A percentile compares a stretch with the other conserved stretches of the same genome.
Evolutionary conservation across 2,329 filamentous ascomycete genomes (phyloP).

Genomic region (Elsinoe fawcettii): DNA sequence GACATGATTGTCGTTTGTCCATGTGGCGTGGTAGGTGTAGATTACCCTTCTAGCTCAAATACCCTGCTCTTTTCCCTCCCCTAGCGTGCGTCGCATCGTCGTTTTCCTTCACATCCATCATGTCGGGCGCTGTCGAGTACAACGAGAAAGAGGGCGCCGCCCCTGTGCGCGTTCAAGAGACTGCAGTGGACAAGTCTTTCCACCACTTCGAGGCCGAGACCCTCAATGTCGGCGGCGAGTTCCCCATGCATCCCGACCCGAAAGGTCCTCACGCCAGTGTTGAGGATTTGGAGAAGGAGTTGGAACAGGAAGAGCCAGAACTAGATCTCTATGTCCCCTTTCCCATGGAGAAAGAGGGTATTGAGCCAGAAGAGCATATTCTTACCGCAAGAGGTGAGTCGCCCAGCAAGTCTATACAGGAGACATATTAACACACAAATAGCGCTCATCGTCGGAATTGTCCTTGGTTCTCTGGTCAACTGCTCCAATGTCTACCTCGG

Average conservation of each 20-base stretch:
- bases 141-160: slow-evolving; percentile 1
- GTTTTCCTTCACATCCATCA: not conserved
- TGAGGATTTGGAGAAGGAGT: slow-evolving; percentile 6
- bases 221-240: slow-evolving; percentile 5
- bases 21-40: not conserved
- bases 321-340: slow-evolving; percentile 7
- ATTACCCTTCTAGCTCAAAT: slow-evolving; percentile 1
- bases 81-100: not conserved
- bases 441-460: slow-evolving; percentile 48
- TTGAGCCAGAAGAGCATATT: slow-evolving; percentile 1
- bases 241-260: slow-evolving; percentile 11
- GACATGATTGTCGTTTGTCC: not conserved
- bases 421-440: not conserved
- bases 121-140: slow-evolving; percentile 5
- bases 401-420: not conserved
- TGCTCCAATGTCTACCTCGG: slow-evolving; percentile 57
- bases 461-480: slow-evolving; percentile 53
- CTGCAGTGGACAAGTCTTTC: not conserved
- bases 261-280: slow-evolving; percentile 8
- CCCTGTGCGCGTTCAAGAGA: slow-evolving; percentile 2
- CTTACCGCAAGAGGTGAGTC: not conserved
- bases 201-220: slow-evolving; percentile 12
- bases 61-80: not conserved
- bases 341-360: not conserved
- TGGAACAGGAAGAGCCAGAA: slow-evolving; percentile 6